Percentiles rank a stretch among this genome's conserved stretches.
Conservation (phyloP, 106 monocot genomes). For the Dactylorhiza incarnata region DNA sequence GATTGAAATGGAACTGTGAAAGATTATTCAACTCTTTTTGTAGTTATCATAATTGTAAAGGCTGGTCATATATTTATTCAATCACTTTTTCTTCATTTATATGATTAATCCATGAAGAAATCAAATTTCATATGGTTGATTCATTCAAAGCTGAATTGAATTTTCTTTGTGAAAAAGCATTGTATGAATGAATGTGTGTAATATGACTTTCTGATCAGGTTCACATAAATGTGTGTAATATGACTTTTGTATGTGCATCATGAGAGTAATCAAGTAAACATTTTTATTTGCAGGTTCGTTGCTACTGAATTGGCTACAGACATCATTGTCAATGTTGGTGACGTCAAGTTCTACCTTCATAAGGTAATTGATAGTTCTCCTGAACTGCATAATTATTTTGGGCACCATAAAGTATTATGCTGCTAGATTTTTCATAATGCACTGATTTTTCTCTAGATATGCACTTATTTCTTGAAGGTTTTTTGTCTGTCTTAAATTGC, state of each 20-base stretch:
- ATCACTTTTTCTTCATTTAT: too few relatives aligned
- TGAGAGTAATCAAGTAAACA: background rate
- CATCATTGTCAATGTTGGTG: conserved; percentile 56
- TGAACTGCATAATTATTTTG: background rate
- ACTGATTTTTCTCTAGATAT: background rate
- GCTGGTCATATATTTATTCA: background rate
- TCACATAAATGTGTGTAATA: background rate
- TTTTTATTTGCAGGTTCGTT: conserved; percentile 44
- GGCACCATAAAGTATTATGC: background rate
- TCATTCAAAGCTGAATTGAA: background rate
- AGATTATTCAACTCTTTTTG: background rate
- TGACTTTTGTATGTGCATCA: background rate
- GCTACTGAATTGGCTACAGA: conserved; percentile 70
- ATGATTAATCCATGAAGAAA: too few relatives aligned
- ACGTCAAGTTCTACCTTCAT: conserved; percentile 71
- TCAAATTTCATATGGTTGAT: background rate
- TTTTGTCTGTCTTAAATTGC: too few relatives aligned
- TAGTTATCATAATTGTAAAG: background rate
- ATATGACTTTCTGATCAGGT: background rate
- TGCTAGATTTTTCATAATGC: background rate
- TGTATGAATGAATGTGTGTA: background rate
- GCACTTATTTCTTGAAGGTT: too few relatives aligned
- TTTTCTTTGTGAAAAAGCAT: background rate
- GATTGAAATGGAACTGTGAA: background rate
- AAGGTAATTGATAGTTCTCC: conserved; percentile 43